These are phyloP conservation scores for Maudiozyma saulgeensis DNA, from an alignment of 805 yeast species.

Conservation along the genomic window DNA sequence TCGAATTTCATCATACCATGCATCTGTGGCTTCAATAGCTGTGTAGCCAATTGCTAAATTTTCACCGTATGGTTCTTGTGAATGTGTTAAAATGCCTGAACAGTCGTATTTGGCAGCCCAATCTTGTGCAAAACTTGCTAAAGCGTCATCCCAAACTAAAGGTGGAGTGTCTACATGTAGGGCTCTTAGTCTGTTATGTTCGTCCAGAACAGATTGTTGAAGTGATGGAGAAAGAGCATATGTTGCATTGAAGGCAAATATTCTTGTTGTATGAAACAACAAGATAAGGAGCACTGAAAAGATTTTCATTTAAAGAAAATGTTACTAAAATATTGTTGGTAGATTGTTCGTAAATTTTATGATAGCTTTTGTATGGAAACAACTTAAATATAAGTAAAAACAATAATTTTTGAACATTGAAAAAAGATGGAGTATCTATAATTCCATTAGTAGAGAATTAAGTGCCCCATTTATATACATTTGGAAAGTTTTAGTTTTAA, in stretches of 20 bases:
- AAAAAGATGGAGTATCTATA: too few relatives aligned
- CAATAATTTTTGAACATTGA: too few relatives aligned
- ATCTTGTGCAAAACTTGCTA: constrained; percentile 39
- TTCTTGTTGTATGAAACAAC: background rate
- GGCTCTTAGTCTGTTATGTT: constrained; percentile 43
- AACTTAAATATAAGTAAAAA: too few relatives aligned
- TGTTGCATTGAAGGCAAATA: background rate
- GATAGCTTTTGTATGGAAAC: too few relatives aligned
- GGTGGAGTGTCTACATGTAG: constrained; percentile 17
- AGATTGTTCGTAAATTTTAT: too few relatives aligned
- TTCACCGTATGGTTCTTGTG: constrained; percentile 53
- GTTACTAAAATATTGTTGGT: too few relatives aligned
- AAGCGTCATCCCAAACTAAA: constrained; percentile 40
- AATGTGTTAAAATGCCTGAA: constrained; percentile 52
- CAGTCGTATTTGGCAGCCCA: constrained; percentile 43
- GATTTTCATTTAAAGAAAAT: background rate
- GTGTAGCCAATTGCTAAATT: constrained; percentile 60
- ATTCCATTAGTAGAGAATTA: too few relatives aligned
- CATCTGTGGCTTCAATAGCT: constrained; percentile 40
- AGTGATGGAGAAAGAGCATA: constrained; percentile 2
- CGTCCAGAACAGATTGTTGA: constrained; percentile 8
- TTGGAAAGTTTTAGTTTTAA: too few relatives aligned
- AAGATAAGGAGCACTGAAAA: background rate
- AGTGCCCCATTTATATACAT: too few relatives aligned
- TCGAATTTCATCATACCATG: constrained; percentile 63